Percentiles rank a stretch among this genome's conserved stretches.
Evolutionary conservation across 176 grass and related monocot species (phyloP).

Genomic region (Secale cereale): DNA sequence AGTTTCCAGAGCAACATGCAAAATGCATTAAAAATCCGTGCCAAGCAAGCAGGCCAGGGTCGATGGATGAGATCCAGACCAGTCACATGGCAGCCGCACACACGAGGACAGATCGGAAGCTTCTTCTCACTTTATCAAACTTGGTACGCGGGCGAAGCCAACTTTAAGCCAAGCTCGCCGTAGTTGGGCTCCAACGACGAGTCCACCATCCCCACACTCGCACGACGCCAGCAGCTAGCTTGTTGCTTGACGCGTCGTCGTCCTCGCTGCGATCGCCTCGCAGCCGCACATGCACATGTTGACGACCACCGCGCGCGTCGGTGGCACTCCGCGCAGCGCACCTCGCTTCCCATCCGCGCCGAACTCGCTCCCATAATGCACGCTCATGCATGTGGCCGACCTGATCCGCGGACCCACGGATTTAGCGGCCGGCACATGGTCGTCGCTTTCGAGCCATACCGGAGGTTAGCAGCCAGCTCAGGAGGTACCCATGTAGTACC

Average conservation of each 20-base stretch:
- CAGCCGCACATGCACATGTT: conserved; percentile 5
- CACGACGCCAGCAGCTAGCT: background rate
- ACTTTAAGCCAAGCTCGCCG: conserved; percentile 20
- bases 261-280: too few species aligned
- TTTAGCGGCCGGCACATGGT: conserved; percentile 42
- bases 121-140: conserved; percentile 30
- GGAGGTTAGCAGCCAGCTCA: background rate
- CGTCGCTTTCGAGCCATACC: conserved; percentile 29
- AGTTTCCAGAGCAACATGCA: background rate
- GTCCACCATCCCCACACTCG: background rate
- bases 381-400: conserved; percentile 28
- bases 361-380: conserved; percentile 12
- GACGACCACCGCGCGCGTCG: conserved; percentile 41
- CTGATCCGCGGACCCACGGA: conserved; percentile 28
- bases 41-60: background rate
- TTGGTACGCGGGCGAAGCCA: conserved; percentile 16
- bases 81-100: conserved; percentile 23
- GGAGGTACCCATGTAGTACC: background rate
- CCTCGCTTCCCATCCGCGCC: too few species aligned
- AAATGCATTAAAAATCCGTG: background rate
- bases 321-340: conserved; percentile 25
- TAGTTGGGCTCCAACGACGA: conserved; percentile 11
- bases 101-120: conserved; percentile 35
- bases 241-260: conserved; percentile 24
- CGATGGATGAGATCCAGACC: background rate